Evolutionary conservation across 2,329 filamentous ascomycete species (phyloP).

Genomic region (Diplodia sapinea): DNA sequence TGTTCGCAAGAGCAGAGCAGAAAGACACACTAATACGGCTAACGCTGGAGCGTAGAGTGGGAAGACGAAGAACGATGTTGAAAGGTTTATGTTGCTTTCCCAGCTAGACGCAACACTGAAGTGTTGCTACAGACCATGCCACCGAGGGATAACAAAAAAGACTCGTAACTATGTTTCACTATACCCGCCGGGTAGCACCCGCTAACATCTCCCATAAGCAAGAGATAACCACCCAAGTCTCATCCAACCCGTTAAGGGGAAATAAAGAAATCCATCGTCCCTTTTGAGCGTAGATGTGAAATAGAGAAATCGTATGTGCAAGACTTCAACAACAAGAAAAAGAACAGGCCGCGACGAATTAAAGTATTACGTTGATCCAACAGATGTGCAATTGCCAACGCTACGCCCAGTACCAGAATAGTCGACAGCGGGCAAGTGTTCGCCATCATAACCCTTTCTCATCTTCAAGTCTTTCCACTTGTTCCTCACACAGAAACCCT

Average conservation of each 20-base stretch:
- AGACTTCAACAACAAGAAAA: neutral
- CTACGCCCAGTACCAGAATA: conserved; percentile 5
- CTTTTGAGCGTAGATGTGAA: neutral
- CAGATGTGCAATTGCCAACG: conserved; percentile 4
- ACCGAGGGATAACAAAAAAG: conserved; percentile 2
- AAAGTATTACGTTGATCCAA: conserved; percentile 15
- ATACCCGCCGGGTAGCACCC: neutral
- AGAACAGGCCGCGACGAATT: conserved; percentile 16
- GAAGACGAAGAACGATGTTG: neutral
- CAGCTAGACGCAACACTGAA: neutral
- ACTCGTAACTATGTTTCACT: conserved; percentile 21
- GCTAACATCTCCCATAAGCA: neutral
- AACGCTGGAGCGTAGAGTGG: conserved; percentile 5
- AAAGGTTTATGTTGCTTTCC: conserved; percentile 14
- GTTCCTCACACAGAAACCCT: neutral
- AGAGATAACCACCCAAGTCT: conserved; percentile 4
- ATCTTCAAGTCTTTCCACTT: neutral
- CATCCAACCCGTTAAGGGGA: neutral
- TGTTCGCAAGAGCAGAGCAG: neutral
- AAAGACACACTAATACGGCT: neutral
- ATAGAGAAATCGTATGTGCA: conserved; percentile 20
- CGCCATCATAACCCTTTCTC: neutral
- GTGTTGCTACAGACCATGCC: conserved; percentile 3
- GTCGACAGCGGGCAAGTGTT: neutral
- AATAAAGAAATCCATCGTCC: neutral